These are phyloP conservation scores for Starmerella gropengiesseri DNA, from an alignment of 805 yeast species.

Conservation along the genomic window DNA sequence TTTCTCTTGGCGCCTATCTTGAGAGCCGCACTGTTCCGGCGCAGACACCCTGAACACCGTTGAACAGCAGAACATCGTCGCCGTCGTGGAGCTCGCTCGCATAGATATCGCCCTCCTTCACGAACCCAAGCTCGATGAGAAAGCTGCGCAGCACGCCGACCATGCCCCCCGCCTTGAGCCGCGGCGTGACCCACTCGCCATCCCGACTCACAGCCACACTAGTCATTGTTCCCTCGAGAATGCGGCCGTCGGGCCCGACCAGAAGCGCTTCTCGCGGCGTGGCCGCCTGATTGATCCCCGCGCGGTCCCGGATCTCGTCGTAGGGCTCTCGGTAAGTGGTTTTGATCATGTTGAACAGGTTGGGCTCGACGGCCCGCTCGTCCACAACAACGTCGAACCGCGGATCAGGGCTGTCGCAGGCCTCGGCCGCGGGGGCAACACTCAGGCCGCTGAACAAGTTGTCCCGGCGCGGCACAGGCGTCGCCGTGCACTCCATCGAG, in stretches of 20 bases:
- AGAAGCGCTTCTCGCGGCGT: constrained; percentile 56
- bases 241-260: constrained; percentile 45
- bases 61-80: constrained; percentile 60
- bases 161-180: constrained; percentile 63
- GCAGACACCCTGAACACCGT: constrained; percentile 69
- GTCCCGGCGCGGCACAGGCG: constrained; percentile 26
- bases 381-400: constrained; percentile 59
- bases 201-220: constrained; percentile 56
- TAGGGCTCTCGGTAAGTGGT: constrained; percentile 66
- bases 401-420: constrained; percentile 19
- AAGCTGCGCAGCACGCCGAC: constrained; percentile 71
- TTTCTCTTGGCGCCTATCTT: neutral
- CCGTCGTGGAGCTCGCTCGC: constrained; percentile 46
- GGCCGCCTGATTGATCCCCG: constrained; percentile 12
- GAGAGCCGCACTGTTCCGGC: constrained; percentile 6
- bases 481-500: constrained; percentile 32
- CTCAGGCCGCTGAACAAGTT: constrained; percentile 26
- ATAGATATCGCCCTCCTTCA: constrained; percentile 44
- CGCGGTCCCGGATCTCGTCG: constrained; percentile 46
- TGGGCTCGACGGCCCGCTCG: constrained; percentile 30
- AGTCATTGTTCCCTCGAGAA: constrained; percentile 76
- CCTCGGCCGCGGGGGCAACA: constrained; percentile 18
- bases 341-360: constrained; percentile 58
- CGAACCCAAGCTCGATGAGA: constrained; percentile 42
- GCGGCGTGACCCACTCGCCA: constrained; percentile 70